Base-by-base conservation (phyloP, 148 eudicot species). In the Talinum fruticosum region DNA sequence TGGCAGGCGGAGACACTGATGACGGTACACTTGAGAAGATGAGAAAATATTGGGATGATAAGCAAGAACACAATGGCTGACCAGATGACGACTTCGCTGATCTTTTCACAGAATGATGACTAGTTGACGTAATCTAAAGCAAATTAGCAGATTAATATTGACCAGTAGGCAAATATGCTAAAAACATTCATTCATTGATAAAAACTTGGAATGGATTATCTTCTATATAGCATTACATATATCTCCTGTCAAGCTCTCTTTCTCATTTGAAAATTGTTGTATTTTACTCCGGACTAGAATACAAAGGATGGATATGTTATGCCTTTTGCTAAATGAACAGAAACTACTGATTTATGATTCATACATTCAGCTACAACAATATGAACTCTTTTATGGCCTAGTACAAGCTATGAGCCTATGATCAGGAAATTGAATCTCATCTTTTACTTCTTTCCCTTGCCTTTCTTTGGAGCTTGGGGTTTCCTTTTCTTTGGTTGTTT, bases 401-500 rank as follows among this genome's bases (percentile, higher is more conserved):
- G 34, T 73, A 29, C 16, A 53, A 18, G 49, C 64, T 67, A 64
- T 36, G 41, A 51, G 2, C 53, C 64, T 67, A 64, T 36, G 41
- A 51, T 6, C 53, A 32, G 64, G 57, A 44, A 71, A 78, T 21
- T 14, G 13, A 3, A 70, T 70, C 82, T 75, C 72, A 74, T 57
- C 8, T 44, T 85, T 89, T 82, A 95, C 87, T 92, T 95, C 88
- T 86, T 94, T 38, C 80, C 68, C 87, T 89, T 95, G 83, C 91
- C 81, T 84, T 92, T 95, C 86, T 92, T 90, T 10, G 89, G 72
- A 68, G 85, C 90, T 70, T 83, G 93, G 82, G 93, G 73, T 85
- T 92, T 95, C 87, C 83, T 86, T 81, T 92, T 95, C 87, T 87
- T 95, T 38, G 85, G 76, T 61, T 80, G 88, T 87, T 90, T 92